Evolutionary conservation across 2,329 filamentous ascomycete species (phyloP).

Genomic region (Didymella segeticola): DNA sequence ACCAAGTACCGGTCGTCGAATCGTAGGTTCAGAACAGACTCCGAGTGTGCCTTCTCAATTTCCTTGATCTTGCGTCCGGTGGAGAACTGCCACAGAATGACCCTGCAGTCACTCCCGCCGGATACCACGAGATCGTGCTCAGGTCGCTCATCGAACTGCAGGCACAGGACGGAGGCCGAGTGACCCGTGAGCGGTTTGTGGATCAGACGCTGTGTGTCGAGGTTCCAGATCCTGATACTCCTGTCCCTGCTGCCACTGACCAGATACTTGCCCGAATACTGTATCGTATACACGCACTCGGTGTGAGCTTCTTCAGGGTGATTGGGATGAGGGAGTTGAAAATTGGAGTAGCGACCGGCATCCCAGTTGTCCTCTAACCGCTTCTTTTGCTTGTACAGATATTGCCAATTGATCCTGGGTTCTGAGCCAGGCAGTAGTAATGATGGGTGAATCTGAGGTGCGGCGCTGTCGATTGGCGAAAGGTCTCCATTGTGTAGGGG

Average conservation of each 20-base stretch:
- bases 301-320: slow-evolving; percentile 82
- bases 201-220: slow-evolving; percentile 79
- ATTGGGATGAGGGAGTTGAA: slow-evolving; percentile 86
- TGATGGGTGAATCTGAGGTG: slow-evolving; percentile 39
- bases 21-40: slow-evolving; percentile 91
- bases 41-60: slow-evolving; percentile 77
- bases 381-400: slow-evolving; percentile 86
- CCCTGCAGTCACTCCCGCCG: slow-evolving; percentile 87
- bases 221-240: slow-evolving; percentile 87
- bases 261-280: slow-evolving; percentile 83
- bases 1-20: slow-evolving; percentile 92
- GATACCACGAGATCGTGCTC: slow-evolving; percentile 93
- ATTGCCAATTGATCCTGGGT: slow-evolving; percentile 85
- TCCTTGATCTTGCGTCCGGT: slow-evolving; percentile 83
- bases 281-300: slow-evolving; percentile 94
- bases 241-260: slow-evolving; percentile 93
- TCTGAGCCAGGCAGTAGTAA: slow-evolving; percentile 48
- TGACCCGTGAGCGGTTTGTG: slow-evolving; percentile 79
- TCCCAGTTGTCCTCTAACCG: slow-evolving; percentile 92
- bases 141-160: slow-evolving; percentile 90
- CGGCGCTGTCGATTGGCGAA: slow-evolving; percentile 12
- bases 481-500: slow-evolving; percentile 14
- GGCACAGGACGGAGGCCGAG: slow-evolving; percentile 84
- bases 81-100: slow-evolving; percentile 93
- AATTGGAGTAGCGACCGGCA: slow-evolving; percentile 79